Evolutionary conservation across 1,284 basidiomycete genomes (phyloP).

Genomic region (Ceraceosorus guamensis): DNA sequence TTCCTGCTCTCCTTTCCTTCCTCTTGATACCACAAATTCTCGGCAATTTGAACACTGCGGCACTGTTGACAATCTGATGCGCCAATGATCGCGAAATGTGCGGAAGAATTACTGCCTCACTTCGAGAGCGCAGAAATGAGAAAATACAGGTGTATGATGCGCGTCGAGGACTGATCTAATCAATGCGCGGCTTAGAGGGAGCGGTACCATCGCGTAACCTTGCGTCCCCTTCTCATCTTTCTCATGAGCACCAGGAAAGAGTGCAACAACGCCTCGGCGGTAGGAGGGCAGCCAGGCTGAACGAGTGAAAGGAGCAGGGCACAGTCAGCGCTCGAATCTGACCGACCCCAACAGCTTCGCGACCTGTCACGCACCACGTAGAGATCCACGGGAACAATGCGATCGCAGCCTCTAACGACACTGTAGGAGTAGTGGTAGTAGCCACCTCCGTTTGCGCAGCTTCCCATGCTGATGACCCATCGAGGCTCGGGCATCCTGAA

Average conservation of each 20-base stretch:
- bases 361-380: constrained; percentile 23
- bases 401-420: constrained; percentile 97
- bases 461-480: constrained; percentile 99
- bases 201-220: constrained; percentile 77
- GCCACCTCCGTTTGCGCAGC: constrained; percentile 95
- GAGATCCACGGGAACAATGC: constrained; percentile 96
- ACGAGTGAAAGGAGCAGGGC: no score
- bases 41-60: no score
- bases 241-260: constrained; percentile 76
- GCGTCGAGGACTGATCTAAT: no score
- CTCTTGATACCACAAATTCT: no score
- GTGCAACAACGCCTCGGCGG: constrained; percentile 74
- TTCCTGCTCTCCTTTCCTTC: no score
- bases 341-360: no score
- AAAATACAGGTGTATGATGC: no score
- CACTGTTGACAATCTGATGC: no score
- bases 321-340: no score
- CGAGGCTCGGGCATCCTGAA: constrained; percentile 51
- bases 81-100: no score
- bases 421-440: constrained; percentile 85
- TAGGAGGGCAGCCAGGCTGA: constrained; percentile 72
- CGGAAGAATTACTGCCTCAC: no score
- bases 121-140: no score
- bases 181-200: not conserved
- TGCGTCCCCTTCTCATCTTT: constrained; percentile 87